phyloP scores from a whole-genome alignment of 2,329 filamentous ascomycete genomes.

The Calonectria ilicicola region DNA sequence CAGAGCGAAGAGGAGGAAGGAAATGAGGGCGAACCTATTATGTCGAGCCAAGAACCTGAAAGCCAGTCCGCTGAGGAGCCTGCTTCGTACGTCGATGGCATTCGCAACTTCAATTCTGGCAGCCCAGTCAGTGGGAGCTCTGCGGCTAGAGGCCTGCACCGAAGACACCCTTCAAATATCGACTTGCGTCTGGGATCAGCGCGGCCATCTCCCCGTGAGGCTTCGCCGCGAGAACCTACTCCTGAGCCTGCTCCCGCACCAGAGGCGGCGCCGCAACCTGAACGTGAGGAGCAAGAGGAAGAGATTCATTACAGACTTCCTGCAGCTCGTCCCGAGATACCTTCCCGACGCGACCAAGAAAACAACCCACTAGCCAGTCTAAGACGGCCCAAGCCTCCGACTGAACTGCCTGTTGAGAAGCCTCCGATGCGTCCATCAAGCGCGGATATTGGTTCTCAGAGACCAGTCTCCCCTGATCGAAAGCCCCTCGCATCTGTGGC shows the following conservation, averaged over 20 bases:
- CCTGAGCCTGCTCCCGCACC: conserved; percentile 22
- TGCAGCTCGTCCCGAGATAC: conserved; percentile 62
- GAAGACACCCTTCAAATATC: conserved; percentile 53
- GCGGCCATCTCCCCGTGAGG: conserved; percentile 46
- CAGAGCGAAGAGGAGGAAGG: conserved; percentile 62
- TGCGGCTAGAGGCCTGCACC: conserved; percentile 55
- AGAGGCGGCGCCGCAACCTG: conserved; percentile 22
- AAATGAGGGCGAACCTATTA: conserved; percentile 56
- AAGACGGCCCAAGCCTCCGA: conserved; percentile 69
- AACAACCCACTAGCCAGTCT: conserved; percentile 82
- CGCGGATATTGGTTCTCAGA: conserved; percentile 54
- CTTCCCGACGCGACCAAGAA: conserved; percentile 81
- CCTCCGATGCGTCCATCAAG: conserved; percentile 64
- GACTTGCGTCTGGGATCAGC: conserved; percentile 49
- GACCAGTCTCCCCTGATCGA: conserved; percentile 64
- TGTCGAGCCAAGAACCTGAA: conserved; percentile 57
- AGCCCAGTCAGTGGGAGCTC: conserved; percentile 67
- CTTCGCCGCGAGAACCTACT: conserved; percentile 7
- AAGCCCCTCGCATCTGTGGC: conserved; percentile 66
- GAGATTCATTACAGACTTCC: conserved; percentile 61
- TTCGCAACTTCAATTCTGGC: conserved; percentile 66
- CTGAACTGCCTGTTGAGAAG: conserved; percentile 67
- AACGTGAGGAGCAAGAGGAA: conserved; percentile 48
- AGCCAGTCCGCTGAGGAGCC: conserved; percentile 53
- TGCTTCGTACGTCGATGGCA: conserved; percentile 57